Percentiles rank a stretch among this genome's conserved stretches.
phyloP scores from a whole-genome alignment of 1,284 basidiomycete genomes.

The Limonomyces culmigenus region DNA sequence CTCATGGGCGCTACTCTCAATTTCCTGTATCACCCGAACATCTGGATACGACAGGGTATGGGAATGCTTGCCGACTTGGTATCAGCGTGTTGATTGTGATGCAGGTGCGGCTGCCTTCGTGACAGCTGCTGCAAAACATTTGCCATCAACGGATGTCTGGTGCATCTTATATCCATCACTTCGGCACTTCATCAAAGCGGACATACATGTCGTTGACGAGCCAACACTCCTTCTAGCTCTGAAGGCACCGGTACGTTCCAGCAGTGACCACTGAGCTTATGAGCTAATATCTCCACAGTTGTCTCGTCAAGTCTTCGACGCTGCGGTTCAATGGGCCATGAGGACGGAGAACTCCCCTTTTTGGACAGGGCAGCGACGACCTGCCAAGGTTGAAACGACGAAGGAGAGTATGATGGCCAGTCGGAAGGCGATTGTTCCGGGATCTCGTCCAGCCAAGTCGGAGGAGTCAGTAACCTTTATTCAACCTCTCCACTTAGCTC shows the following conservation, averaged over 20 bases:
- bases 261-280: not conserved
- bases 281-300: constrained; percentile 26
- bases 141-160: constrained; percentile 84
- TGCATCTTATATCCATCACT: constrained; percentile 89
- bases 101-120: constrained; percentile 78
- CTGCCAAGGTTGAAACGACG: constrained; percentile 41
- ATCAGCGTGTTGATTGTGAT: not conserved
- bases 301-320: constrained; percentile 67
- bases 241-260: constrained; percentile 53
- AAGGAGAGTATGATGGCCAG: constrained; percentile 50
- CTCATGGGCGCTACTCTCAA: constrained; percentile 75
- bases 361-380: constrained; percentile 45
- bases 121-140: constrained; percentile 62
- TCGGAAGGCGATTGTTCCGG: constrained; percentile 25
- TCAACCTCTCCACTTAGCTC: constrained; percentile 2
- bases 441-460: constrained; percentile 32
- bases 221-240: constrained; percentile 57
- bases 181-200: constrained; percentile 72
- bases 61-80: constrained; percentile 1
- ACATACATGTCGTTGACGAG: constrained; percentile 68
- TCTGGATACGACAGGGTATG: constrained; percentile 88
- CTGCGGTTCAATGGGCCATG: constrained; percentile 80
- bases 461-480: constrained; percentile 44
- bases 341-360: constrained; percentile 59
- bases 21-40: constrained; percentile 89